A percentile compares a stretch with the other conserved stretches of the same genome.
These are phyloP conservation scores for Tuber umbilicatum DNA, from an alignment of 495 filamentous ascomycete species.

Conservation along the genomic window DNA sequence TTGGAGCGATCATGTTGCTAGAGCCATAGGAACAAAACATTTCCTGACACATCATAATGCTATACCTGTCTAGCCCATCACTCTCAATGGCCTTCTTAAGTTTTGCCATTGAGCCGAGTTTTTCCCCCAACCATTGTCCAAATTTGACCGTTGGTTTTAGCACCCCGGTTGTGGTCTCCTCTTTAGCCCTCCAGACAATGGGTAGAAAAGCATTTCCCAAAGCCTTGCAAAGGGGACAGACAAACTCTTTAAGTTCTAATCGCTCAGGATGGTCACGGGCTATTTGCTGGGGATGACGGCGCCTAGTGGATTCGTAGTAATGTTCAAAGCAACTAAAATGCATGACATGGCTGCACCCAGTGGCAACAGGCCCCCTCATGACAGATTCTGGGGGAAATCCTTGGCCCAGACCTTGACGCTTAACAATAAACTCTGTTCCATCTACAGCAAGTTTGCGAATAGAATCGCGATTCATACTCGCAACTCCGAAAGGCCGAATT, in stretches of 20 bases:
- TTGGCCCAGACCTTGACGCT: conserved; percentile 77
- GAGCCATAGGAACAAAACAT: conserved; percentile 60
- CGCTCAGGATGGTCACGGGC: conserved; percentile 85
- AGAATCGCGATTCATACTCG: conserved; percentile 70
- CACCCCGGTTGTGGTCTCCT: conserved; percentile 67
- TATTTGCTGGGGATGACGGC: conserved; percentile 83
- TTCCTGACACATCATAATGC: conserved; percentile 49
- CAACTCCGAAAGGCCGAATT: conserved; percentile 81
- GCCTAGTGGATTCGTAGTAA: conserved; percentile 71
- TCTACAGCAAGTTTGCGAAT: conserved; percentile 68
- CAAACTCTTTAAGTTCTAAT: conserved; percentile 71
- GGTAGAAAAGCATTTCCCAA: conserved; percentile 92
- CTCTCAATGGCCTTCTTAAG: conserved; percentile 46
- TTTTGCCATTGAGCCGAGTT: conserved; percentile 45
- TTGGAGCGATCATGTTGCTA: conserved; percentile 54
- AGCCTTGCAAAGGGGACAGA: conserved; percentile 97
- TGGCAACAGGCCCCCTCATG: conserved; percentile 71
- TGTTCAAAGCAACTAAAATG: conserved; percentile 92
- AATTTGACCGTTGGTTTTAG: conserved; percentile 56
- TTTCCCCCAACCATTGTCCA: conserved; percentile 55
- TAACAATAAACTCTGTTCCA: conserved; percentile 61
- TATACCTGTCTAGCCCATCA: conserved; percentile 35
- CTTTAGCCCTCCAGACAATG: conserved; percentile 89
- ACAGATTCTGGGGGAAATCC: conserved; percentile 68
- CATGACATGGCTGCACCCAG: conserved; percentile 97